These are phyloP conservation scores for Porogramme epimiltina DNA, from an alignment of 1,284 basidiomycete genomes.

Conservation along the genomic window DNA sequence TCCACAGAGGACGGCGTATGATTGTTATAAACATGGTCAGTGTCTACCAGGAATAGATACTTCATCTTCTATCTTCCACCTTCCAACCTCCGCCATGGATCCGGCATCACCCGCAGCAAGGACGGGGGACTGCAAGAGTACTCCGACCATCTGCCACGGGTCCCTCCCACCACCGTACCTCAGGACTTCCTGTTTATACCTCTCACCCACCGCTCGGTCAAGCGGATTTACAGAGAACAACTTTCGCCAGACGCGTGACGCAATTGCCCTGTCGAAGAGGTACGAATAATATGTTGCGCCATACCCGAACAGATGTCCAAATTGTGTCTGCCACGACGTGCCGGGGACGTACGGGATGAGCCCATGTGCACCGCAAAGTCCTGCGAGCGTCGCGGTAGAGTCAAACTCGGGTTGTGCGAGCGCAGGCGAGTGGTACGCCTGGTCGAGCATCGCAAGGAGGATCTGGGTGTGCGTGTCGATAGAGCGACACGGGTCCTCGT, in stretches of 20 bases:
- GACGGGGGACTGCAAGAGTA: constrained; percentile 65
- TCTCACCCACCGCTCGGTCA: constrained; percentile 70
- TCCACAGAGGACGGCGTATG: background rate
- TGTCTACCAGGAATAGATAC: constrained; percentile 29
- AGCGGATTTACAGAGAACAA: constrained; percentile 74
- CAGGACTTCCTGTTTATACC: constrained; percentile 78
- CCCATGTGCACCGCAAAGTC: constrained; percentile 69
- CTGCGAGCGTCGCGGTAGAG: constrained; percentile 68
- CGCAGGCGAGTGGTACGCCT: constrained; percentile 81
- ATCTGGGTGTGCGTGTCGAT: constrained; percentile 94
- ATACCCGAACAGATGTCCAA: constrained; percentile 95
- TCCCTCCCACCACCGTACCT: constrained; percentile 88
- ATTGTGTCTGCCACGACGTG: constrained; percentile 93
- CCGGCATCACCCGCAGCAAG: constrained; percentile 71
- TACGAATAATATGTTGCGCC: constrained; percentile 99
- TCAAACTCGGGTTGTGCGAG: constrained; percentile 63
- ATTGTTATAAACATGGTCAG: background rate
- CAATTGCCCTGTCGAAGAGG: constrained; percentile 94
- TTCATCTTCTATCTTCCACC: constrained; percentile 82
- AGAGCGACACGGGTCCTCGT: constrained; percentile 69
- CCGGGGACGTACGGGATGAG: constrained; percentile 81
- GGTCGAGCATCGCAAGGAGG: constrained; percentile 87
- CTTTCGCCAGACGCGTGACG: constrained; percentile 83
- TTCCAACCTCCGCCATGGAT: constrained; percentile 89
- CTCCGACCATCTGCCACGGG: constrained; percentile 92